These are phyloP conservation scores for Cordyceps militaris DNA, from an alignment of 2,329 filamentous ascomycete genomes.

Conservation along the genomic window DNA sequence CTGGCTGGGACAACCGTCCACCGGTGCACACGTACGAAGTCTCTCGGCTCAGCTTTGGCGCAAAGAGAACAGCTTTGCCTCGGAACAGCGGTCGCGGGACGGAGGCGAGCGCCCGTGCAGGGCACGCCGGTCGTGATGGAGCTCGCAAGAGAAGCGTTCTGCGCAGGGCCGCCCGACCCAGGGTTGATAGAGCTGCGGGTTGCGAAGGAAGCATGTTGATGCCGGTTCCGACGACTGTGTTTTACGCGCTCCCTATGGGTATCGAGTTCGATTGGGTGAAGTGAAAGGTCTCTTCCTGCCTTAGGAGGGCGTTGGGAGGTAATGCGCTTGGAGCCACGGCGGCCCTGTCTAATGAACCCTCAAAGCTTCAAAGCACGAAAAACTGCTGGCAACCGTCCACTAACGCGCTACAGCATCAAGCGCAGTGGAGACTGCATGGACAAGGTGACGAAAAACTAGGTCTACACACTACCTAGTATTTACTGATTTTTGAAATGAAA, in stretches of 20 bases:
- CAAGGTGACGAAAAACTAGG: too few relatives aligned
- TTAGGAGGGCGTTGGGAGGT: not conserved
- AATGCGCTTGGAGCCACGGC: not conserved
- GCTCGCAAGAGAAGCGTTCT: not conserved
- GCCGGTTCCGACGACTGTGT: not conserved
- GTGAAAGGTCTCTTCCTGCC: too few relatives aligned
- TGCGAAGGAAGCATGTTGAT: not conserved
- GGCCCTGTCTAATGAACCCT: not conserved
- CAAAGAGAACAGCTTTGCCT: not conserved
- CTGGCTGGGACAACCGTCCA: not conserved
- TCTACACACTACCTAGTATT: too few relatives aligned
- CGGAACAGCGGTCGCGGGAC: not conserved
- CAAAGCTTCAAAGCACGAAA: not conserved
- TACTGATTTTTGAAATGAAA: too few relatives aligned
- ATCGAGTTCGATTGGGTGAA: not conserved
- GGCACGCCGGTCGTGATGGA: not conserved
- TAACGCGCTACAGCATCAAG: not conserved
- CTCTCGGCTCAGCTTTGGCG: not conserved
- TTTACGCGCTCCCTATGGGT: not conserved
- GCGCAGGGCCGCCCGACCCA: not conserved
- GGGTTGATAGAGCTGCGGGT: not conserved
- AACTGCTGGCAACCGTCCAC: not conserved
- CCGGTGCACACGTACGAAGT: not conserved
- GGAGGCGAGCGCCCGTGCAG: not conserved
- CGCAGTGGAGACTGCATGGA: not conserved